These are phyloP conservation scores for Linnemannia zychae DNA, from an alignment of 192 early-diverging fungal species.

Conservation along the genomic window DNA sequence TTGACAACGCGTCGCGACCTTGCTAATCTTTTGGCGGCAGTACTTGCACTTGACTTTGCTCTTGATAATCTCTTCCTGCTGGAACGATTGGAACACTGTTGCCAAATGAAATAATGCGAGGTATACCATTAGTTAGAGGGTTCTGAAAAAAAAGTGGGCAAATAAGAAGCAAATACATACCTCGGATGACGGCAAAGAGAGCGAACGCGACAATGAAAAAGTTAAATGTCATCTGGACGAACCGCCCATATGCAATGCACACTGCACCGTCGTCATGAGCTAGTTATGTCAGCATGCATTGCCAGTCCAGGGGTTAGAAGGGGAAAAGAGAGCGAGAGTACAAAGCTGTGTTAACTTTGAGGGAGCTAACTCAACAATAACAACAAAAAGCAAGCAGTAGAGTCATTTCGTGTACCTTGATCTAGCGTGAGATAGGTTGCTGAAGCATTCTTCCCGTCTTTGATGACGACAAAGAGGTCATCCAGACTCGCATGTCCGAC, in stretches of 20 bases:
- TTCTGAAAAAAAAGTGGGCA: too few relatives aligned
- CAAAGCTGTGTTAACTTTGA: background rate
- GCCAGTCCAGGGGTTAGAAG: background rate
- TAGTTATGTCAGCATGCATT: conserved; percentile 7
- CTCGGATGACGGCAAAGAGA: conserved; percentile 27
- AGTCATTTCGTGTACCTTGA: conserved; percentile 12
- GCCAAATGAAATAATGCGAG: background rate
- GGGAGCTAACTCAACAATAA: background rate
- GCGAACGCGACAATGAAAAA: conserved; percentile 38
- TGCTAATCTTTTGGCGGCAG: conserved; percentile 52
- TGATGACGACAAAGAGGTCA: conserved; percentile 43
- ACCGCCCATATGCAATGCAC: conserved; percentile 44
- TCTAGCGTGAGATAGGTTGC: conserved; percentile 36
- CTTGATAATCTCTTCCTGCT: conserved; percentile 54
- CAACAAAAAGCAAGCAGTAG: background rate
- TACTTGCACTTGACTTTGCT: conserved; percentile 49
- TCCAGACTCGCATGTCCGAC: conserved; percentile 44
- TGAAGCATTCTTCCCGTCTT: conserved; percentile 32
- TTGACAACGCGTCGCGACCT: conserved; percentile 45
- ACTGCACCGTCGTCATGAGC: conserved; percentile 48
- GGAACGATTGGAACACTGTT: conserved; percentile 46
- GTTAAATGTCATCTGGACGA: conserved; percentile 40
- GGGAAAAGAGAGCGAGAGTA: background rate
- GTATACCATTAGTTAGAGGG: background rate
- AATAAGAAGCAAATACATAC: conserved; percentile 4